These are phyloP conservation scores for Euphrasia arctica DNA, from an alignment of 305 asterid species.

Conservation along the genomic window DNA sequence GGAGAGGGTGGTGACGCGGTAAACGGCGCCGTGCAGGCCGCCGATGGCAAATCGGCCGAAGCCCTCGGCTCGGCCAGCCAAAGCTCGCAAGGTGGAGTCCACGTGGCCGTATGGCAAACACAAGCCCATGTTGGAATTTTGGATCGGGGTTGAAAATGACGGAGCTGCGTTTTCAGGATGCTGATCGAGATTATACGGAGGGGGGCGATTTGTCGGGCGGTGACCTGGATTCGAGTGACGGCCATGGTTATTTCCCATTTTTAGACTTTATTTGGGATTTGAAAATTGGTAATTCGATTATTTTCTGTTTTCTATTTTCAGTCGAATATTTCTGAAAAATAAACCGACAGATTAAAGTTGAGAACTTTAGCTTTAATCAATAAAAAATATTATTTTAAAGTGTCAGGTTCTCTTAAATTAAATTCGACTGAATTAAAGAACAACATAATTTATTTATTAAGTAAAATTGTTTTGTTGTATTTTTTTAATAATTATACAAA, in stretches of 20 bases:
- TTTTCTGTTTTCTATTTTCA: background rate
- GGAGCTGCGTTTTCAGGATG: conserved; percentile 35
- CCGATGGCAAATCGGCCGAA: conserved; percentile 63
- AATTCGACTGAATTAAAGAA: no score
- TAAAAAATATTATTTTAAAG: no score
- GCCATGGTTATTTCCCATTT: conserved; percentile 41
- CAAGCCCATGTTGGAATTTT: conserved; percentile 35
- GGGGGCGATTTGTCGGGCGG: conserved; percentile 24
- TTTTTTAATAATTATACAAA: no score
- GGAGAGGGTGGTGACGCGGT: conserved; percentile 51
- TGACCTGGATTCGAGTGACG: conserved; percentile 35
- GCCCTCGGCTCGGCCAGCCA: conserved; percentile 76
- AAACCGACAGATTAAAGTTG: background rate
- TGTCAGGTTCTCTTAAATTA: no score
- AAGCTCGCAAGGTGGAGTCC: conserved; percentile 51
- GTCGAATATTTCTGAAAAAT: background rate
- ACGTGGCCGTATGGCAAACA: conserved; percentile 58
- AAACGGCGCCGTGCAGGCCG: conserved; percentile 58
- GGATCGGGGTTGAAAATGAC: conserved; percentile 17
- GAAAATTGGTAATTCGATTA: conserved; percentile 14
- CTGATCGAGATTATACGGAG: conserved; percentile 23
- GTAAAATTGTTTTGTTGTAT: no score
- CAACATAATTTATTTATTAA: no score
- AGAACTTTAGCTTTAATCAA: no score
- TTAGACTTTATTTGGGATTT: background rate